Evolutionary conservation across 768 basidiomycete genomes (phyloP).

Genomic region (Leucosporidium scottii): DNA sequence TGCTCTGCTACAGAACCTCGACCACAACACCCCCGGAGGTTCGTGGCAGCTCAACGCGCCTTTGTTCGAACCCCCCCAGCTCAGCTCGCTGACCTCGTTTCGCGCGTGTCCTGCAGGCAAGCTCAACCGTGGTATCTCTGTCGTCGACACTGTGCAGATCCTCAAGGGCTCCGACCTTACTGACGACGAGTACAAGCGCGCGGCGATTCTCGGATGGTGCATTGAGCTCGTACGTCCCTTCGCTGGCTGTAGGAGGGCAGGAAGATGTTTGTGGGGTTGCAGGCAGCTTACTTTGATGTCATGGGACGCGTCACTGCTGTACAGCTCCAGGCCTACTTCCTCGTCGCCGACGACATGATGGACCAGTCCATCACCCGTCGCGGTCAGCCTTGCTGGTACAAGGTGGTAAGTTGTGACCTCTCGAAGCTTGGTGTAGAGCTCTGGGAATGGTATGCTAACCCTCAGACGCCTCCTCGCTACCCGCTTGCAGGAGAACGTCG

Average conservation of each 20-base stretch:
- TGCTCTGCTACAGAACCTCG: slow-evolving; percentile 55
- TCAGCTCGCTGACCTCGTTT: slow-evolving; percentile 50
- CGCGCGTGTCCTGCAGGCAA: slow-evolving; percentile 52
- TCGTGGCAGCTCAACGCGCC: slow-evolving; percentile 1
- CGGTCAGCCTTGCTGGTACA: slow-evolving; percentile 93
- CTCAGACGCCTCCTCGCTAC: neutral
- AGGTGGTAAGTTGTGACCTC: slow-evolving; percentile 43
- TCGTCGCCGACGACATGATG: slow-evolving; percentile 97
- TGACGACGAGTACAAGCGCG: slow-evolving; percentile 80
- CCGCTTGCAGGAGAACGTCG: slow-evolving; percentile 47
- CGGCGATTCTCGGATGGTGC: slow-evolving; percentile 88
- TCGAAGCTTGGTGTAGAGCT: neutral
- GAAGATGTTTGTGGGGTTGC: neutral
- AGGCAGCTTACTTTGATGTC: too few relatives aligned
- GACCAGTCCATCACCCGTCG: slow-evolving; percentile 87
- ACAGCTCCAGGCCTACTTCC: slow-evolving; percentile 94
- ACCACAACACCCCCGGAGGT: slow-evolving; percentile 86
- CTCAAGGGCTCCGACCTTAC: slow-evolving; percentile 61
- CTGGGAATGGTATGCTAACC: neutral
- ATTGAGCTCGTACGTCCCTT: slow-evolving; percentile 74
- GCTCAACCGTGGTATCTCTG: slow-evolving; percentile 92
- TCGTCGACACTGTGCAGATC: slow-evolving; percentile 87
- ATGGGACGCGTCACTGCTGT: neutral
- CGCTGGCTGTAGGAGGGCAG: too few relatives aligned
- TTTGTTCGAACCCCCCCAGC: slow-evolving; percentile 54